Evolutionary conservation across 148 eudicot species (phyloP).

Genomic region (Diospyros lotus): DNA sequence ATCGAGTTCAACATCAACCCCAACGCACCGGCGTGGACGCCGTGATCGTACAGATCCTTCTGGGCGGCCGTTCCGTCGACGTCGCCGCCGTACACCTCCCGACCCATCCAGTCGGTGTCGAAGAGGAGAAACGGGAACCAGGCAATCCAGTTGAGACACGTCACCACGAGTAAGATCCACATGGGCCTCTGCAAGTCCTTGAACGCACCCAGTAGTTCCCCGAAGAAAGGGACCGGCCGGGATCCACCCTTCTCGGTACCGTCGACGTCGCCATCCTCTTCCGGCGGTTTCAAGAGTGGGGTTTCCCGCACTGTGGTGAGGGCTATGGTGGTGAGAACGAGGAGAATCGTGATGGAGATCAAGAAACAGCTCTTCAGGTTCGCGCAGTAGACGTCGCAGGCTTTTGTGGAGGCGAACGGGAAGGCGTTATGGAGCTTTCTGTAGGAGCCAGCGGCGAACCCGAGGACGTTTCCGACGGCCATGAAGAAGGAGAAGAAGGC

Average conservation of each 20-base stretch:
- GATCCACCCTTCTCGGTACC: constrained; percentile 7
- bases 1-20: constrained; percentile 44
- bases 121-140: constrained; percentile 74
- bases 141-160: constrained; percentile 62
- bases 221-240: constrained; percentile 26
- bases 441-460: constrained; percentile 77
- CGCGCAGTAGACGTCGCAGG: constrained; percentile 78
- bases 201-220: constrained; percentile 46
- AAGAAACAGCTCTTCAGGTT: constrained; percentile 77
- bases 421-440: constrained; percentile 32
- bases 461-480: constrained; percentile 72
- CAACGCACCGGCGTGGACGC: constrained; percentile 40
- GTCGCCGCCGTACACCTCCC: constrained; percentile 64
- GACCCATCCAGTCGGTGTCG: constrained; percentile 84
- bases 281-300: neutral
- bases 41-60: constrained; percentile 6
- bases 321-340: constrained; percentile 34
- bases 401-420: constrained; percentile 55
- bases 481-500: constrained; percentile 65
- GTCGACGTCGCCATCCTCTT: neutral
- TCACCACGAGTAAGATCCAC: constrained; percentile 62
- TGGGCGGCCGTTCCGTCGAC: constrained; percentile 7
- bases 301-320: constrained; percentile 34
- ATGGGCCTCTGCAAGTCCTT: constrained; percentile 45
- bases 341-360: constrained; percentile 43